Evolutionary conservation across 306 rosid genomes (phyloP).

Genomic region (Amphicarpaea edgeworthii): DNA sequence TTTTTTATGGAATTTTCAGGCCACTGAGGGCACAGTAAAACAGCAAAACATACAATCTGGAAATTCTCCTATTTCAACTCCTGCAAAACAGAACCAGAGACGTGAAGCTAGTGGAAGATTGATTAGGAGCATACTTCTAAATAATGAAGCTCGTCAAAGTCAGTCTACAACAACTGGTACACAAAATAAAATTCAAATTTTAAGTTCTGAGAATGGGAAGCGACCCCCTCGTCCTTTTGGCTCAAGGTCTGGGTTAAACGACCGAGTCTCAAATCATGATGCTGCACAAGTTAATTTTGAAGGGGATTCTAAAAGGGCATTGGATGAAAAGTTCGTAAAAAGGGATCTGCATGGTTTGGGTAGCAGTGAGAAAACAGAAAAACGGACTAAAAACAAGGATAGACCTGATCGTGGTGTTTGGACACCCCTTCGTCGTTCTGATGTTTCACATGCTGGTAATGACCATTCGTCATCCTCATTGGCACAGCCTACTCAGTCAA

Average conservation of each 20-base stretch:
- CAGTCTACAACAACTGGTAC: conserved; percentile 55
- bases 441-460: conserved; percentile 62
- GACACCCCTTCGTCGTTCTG: conserved; percentile 92
- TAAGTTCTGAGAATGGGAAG: conserved; percentile 72
- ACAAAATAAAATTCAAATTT: conserved; percentile 71
- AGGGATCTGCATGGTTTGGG: conserved; percentile 64
- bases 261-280: conserved; percentile 55
- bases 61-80: conserved; percentile 60
- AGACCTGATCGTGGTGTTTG: conserved; percentile 99
- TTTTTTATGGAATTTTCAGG: conserved; percentile 51
- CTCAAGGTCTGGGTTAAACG: conserved; percentile 64
- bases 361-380: conserved; percentile 76
- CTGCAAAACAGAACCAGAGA: conserved; percentile 75
- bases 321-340: conserved; percentile 64
- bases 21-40: conserved; percentile 54
- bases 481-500: conserved; percentile 55
- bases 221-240: conserved; percentile 59
- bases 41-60: conserved; percentile 58
- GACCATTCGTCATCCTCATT: conserved; percentile 56
- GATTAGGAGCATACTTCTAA: conserved; percentile 75
- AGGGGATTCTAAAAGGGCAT: conserved; percentile 67
- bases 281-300: conserved; percentile 58
- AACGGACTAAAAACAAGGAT: conserved; percentile 88
- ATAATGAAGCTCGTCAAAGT: conserved; percentile 75
- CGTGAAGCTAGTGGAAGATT: conserved; percentile 80